phyloP scores from a whole-genome alignment of 352 stramenopile species.

The Globisporangium barbulae region DNA sequence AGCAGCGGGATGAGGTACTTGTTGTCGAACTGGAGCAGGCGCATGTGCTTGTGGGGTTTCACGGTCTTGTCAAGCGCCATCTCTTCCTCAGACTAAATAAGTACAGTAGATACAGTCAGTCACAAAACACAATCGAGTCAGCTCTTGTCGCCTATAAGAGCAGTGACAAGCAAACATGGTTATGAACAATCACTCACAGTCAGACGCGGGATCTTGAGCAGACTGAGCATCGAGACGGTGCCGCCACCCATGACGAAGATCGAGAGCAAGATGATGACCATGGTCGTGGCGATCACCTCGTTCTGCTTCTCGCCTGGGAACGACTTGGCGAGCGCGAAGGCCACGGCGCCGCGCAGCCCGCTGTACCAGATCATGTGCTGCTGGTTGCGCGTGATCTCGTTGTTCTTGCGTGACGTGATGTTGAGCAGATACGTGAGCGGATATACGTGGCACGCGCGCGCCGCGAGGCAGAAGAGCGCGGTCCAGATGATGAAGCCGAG shows the following conservation, averaged over 20 bases:
- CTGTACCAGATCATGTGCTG: constrained; percentile 95
- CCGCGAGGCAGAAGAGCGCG: constrained; percentile 80
- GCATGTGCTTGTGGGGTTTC: constrained; percentile 81
- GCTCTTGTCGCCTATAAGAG: background rate
- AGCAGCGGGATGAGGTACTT: constrained; percentile 83
- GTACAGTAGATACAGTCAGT: background rate
- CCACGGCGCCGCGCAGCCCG: constrained; percentile 90
- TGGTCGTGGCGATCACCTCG: constrained; percentile 88
- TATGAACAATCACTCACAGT: constrained; percentile 35
- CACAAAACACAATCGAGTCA: constrained; percentile 4
- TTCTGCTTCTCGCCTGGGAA: constrained; percentile 87
- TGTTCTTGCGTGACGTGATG: constrained; percentile 37
- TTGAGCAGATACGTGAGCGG: constrained; percentile 79
- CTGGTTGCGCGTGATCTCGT: constrained; percentile 81
- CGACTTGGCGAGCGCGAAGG: constrained; percentile 88
- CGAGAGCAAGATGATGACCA: constrained; percentile 90
- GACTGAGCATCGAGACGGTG: constrained; percentile 86
- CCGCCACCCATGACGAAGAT: constrained; percentile 90
- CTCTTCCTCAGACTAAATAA: constrained; percentile 62
- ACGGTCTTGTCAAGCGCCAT: constrained; percentile 71
- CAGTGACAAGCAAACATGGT: background rate
- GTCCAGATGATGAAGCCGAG: constrained; percentile 88
- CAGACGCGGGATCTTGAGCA: constrained; percentile 81
- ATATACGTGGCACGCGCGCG: constrained; percentile 85
- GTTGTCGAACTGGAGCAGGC: constrained; percentile 80